Evolutionary conservation across 805 yeast species (phyloP).

Genomic region (Starmerella scarabaei): DNA sequence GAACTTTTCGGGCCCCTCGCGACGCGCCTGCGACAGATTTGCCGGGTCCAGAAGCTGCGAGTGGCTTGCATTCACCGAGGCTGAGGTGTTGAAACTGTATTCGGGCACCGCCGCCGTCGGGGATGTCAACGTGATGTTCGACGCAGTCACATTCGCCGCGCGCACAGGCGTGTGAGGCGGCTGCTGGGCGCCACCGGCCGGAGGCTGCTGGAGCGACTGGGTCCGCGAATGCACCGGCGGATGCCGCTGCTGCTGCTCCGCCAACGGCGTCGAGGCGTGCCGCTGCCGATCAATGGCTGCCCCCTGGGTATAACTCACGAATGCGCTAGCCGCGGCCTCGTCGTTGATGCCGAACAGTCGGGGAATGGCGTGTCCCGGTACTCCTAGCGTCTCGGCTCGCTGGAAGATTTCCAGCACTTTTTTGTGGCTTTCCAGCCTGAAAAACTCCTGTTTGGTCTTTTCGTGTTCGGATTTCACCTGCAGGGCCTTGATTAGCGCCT

Average conservation of each 20-base stretch:
- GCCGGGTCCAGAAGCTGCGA: neutral
- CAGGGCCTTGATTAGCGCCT: slow-evolving; percentile 45
- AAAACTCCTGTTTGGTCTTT: slow-evolving; percentile 65
- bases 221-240: too few species aligned
- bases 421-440: slow-evolving; percentile 49
- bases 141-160: neutral
- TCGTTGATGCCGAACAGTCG: slow-evolving; percentile 4
- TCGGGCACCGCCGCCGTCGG: too few species aligned
- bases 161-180: slow-evolving; percentile 4
- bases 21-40: slow-evolving; percentile 9
- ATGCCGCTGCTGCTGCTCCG: too few species aligned
- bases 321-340: slow-evolving; percentile 2
- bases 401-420: slow-evolving; percentile 50
- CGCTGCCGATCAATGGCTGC: too few species aligned
- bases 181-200: too few species aligned
- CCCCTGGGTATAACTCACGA: slow-evolving; percentile 26
- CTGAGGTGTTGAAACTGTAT: too few species aligned
- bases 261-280: too few species aligned
- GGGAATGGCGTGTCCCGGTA: slow-evolving; percentile 51
- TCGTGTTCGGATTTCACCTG: slow-evolving; percentile 60
- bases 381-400: slow-evolving; percentile 44
- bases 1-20: slow-evolving; percentile 16
- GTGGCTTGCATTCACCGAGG: too few species aligned
- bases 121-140: too few species aligned
- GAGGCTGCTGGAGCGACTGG: too few species aligned